Conservation (phyloP, 306 rosid genomes). For the Gillenia trifoliata region DNA sequence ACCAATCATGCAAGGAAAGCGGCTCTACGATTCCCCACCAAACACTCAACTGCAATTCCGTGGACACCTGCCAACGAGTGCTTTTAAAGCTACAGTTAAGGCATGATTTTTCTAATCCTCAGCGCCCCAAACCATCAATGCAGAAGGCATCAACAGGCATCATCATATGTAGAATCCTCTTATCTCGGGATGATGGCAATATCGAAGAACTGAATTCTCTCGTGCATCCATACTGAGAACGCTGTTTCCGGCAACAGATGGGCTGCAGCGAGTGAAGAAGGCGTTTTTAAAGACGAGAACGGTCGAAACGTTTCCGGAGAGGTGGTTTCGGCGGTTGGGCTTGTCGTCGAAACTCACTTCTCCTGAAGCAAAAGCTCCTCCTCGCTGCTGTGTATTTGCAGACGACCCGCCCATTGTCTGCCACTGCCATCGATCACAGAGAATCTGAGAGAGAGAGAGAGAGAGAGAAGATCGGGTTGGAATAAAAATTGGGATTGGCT, state of each 20-base stretch:
- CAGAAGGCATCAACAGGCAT: constrained; percentile 30
- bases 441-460: background rate
- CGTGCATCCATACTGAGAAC: constrained; percentile 34
- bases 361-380: background rate
- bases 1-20: constrained; percentile 27
- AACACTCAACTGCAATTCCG: constrained; percentile 42
- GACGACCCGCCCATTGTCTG: constrained; percentile 15
- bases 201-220: constrained; percentile 22
- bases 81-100: constrained; percentile 28
- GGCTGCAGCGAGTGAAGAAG: constrained; percentile 3
- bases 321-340: constrained; percentile 10
- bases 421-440: constrained; percentile 17
- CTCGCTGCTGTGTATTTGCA: constrained; percentile 11
- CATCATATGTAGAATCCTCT: constrained; percentile 29
- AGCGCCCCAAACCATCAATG: constrained; percentile 22
- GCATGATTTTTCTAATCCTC: constrained; percentile 25
- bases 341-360: constrained; percentile 9
- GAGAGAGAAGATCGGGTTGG: too few relatives aligned
- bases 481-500: too few relatives aligned
- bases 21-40: constrained; percentile 44
- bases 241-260: constrained; percentile 5
- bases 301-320: constrained; percentile 18
- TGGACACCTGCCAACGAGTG: constrained; percentile 41
- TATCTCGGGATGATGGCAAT: constrained; percentile 12
- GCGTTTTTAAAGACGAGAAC: constrained; percentile 13